Base-by-base conservation (phyloP, 1,139 yeast species). In the Komagataea norvegica region DNA sequence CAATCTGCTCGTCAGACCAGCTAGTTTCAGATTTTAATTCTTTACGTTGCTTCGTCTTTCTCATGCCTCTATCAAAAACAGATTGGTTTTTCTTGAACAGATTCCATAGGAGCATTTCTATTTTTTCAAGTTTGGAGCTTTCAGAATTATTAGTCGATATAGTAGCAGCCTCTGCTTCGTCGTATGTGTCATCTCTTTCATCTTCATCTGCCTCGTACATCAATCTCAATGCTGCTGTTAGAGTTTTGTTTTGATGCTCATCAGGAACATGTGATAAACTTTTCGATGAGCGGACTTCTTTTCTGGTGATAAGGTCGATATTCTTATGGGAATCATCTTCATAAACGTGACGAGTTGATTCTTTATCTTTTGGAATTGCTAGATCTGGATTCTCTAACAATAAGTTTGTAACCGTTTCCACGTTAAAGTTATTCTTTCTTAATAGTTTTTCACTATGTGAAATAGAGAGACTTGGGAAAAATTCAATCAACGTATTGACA, bases 1-100 rank as follows among this genome's bases (percentile, higher is more conserved):
- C 96, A 32, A 89, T 75, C 57, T 87, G 95, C 54, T 86, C 96
- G 57, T 88, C 91, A 0, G 88, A 68, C 95, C 95, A 85, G 1
- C 67, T 67, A 0, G 80, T 73, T 26, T 64, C 62, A 13, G 59
- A 54, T 47, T 71, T 75, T 52, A 87, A 61, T 17, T 69, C 72
- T 21, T 64, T 62, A 40, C 96, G 68, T 8, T 54, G 59, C 27
- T 67, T 60, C 0, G 79, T 54, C 36, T 78, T 76, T 42, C 96
- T 66, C 6, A 66, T 58, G 0, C 62, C 47, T 43, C 74, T 68
- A 8, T 62, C 70, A 46, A 89, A 80, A 9, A 65, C 52, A 1
- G 62, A 61, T 0, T 81, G 80, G 33, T 74, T 68, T 6, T 65
- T 62, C 48, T 74, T 77, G 56, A 72, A 78, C 8, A 72, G 54